Conservation (phyloP, 495 filamentous ascomycete species). For the Penicillium macrosclerotiorum region DNA sequence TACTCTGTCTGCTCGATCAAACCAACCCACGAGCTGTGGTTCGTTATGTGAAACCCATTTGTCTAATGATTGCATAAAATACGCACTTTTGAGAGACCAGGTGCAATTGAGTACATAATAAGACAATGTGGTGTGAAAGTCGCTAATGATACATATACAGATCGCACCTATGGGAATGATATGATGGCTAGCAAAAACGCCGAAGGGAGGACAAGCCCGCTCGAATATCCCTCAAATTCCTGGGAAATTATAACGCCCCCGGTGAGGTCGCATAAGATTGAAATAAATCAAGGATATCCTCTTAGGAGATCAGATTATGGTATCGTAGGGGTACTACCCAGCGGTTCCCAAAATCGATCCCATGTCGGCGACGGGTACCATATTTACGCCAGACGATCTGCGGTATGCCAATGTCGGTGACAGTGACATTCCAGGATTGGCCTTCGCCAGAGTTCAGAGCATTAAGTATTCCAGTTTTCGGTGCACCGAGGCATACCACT, state of each 20-base stretch:
- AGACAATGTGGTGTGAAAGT: not conserved
- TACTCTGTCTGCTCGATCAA: too few relatives aligned
- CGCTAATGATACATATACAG: conserved; percentile 14
- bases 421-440: conserved; percentile 64
- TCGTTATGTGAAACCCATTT: too few relatives aligned
- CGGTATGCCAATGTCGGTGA: conserved; percentile 84
- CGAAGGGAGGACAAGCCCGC: not conserved
- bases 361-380: conserved; percentile 70
- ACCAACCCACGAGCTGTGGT: too few relatives aligned
- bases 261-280: conserved; percentile 1
- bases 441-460: conserved; percentile 60
- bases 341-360: conserved; percentile 78
- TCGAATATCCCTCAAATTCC: not conserved
- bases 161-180: not conserved
- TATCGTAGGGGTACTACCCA: conserved; percentile 67
- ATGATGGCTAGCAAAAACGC: not conserved
- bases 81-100: too few relatives aligned
- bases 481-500: conserved; percentile 79
- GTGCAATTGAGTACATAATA: too few relatives aligned
- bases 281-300: not conserved
- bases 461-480: conserved; percentile 77
- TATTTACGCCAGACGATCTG: conserved; percentile 84
- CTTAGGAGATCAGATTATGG: conserved; percentile 26
- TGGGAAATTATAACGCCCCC: conserved; percentile 7
- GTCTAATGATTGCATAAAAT: too few relatives aligned